Percentiles rank a stretch among this genome's conserved stretches.
phyloP scores from a whole-genome alignment of 1,284 basidiomycete species.

The Golubevia sp. region DNA sequence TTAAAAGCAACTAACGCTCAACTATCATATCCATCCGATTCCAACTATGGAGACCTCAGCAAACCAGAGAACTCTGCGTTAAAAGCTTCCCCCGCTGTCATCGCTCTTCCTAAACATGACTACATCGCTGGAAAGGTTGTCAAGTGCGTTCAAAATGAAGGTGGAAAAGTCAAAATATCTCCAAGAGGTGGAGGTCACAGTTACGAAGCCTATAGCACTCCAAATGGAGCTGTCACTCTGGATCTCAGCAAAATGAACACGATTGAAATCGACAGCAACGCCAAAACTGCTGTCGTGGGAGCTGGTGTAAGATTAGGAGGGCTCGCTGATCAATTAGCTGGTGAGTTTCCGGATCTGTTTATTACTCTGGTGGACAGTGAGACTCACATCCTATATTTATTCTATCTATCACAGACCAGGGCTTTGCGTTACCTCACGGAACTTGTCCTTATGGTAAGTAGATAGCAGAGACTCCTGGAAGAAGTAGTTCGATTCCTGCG shows the following conservation, averaged over 20 bases:
- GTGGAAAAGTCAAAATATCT: constrained; percentile 17
- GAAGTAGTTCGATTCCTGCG: too few relatives aligned
- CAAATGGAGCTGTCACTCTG: constrained; percentile 25
- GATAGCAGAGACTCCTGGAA: too few relatives aligned
- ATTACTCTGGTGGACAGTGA: too few relatives aligned
- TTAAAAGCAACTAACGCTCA: too few relatives aligned
- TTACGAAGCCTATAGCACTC: constrained; percentile 29
- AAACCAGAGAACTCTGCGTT: too few relatives aligned
- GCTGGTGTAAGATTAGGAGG: constrained; percentile 25
- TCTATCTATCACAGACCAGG: too few relatives aligned
- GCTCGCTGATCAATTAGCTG: constrained; percentile 21
- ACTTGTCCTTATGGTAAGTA: constrained; percentile 21
- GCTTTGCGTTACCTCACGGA: constrained; percentile 42
- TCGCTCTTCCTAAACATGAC: constrained; percentile 17
- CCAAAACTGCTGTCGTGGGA: constrained; percentile 23
- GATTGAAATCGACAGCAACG: constrained; percentile 9
- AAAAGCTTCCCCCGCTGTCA: constrained; percentile 12
- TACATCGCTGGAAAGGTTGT: constrained; percentile 17
- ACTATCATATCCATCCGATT: too few relatives aligned
- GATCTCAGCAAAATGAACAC: constrained; percentile 21
- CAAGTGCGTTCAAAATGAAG: constrained; percentile 3
- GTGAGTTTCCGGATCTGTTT: too few relatives aligned
- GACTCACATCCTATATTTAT: too few relatives aligned
- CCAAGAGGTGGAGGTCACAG: constrained; percentile 31
- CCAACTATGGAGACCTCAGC: too few relatives aligned